A percentile compares a stretch with the other conserved stretches of the same genome.
These are phyloP conservation scores for Nicotiana attenuata DNA, from an alignment of 257 asterid species.

Conservation along the genomic window DNA sequence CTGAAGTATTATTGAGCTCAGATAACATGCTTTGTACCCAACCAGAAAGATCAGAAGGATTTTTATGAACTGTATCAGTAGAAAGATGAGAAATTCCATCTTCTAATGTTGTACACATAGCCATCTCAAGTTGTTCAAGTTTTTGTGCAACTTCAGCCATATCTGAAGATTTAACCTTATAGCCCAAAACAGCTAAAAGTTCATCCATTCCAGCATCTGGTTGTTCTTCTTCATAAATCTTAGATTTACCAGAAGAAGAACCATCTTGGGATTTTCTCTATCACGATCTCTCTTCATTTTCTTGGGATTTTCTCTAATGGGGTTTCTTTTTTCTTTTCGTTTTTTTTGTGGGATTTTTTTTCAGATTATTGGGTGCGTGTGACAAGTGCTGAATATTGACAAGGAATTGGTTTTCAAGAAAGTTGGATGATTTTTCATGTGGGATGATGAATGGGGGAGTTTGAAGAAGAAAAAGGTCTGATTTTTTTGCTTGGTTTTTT, in stretches of 20 bases:
- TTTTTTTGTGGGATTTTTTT: not conserved
- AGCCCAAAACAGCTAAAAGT: conserved; percentile 70
- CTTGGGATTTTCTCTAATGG: not conserved
- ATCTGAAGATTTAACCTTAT: conserved; percentile 70
- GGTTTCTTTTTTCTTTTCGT: too few species aligned
- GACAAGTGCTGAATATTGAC: not conserved
- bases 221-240: conserved; percentile 46
- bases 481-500: conserved; percentile 43
- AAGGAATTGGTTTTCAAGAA: conserved; percentile 41
- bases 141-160: conserved; percentile 80
- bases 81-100: conserved; percentile 50
- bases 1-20: conserved; percentile 27
- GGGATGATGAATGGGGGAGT: conserved; percentile 16
- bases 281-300: conserved; percentile 75
- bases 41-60: conserved; percentile 71
- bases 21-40: conserved; percentile 68
- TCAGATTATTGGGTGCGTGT: not conserved
- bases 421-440: conserved; percentile 48
- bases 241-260: conserved; percentile 21
- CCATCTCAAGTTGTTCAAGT: conserved; percentile 73
- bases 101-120: conserved; percentile 50
- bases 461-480: conserved; percentile 14
- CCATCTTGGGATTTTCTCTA: conserved; percentile 27
- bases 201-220: conserved; percentile 77
- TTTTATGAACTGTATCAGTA: conserved; percentile 50